Conservation (phyloP, 495 filamentous ascomycete species). For the Saxispiralis lemnorum region DNA sequence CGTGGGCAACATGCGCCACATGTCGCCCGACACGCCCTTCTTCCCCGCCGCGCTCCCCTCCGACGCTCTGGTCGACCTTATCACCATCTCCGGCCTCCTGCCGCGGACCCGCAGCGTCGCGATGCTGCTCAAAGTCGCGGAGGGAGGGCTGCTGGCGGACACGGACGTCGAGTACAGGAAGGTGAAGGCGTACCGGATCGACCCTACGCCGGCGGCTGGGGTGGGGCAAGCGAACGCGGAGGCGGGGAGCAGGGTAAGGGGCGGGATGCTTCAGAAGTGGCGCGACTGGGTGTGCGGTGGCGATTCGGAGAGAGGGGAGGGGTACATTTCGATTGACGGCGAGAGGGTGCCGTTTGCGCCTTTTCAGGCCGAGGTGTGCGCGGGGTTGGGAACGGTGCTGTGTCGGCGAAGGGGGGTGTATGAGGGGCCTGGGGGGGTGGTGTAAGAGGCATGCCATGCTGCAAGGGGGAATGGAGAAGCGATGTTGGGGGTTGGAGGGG, state of each 20-base stretch:
- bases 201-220: slow-evolving; percentile 29
- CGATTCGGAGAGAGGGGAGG: slow-evolving; percentile 36
- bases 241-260: no score
- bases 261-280: background rate
- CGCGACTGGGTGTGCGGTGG: slow-evolving; percentile 7
- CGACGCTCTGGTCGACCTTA: slow-evolving; percentile 72
- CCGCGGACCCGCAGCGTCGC: slow-evolving; percentile 41
- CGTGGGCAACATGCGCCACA: slow-evolving; percentile 83
- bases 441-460: no score
- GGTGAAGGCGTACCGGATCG: slow-evolving; percentile 62
- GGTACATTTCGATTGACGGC: slow-evolving; percentile 89
- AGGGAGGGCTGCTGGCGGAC: slow-evolving; percentile 58
- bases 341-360: slow-evolving; percentile 70
- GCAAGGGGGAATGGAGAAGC: no score
- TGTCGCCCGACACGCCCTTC: slow-evolving; percentile 74
- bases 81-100: slow-evolving; percentile 63
- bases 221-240: background rate
- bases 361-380: slow-evolving; percentile 80
- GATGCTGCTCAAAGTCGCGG: slow-evolving; percentile 52
- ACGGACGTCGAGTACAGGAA: slow-evolving; percentile 66
- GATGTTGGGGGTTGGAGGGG: no score
- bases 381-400: slow-evolving; percentile 67
- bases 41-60: slow-evolving; percentile 71
- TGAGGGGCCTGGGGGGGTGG: slow-evolving; percentile 26
- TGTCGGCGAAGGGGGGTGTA: slow-evolving; percentile 52